phyloP scores from a whole-genome alignment of 2,329 filamentous ascomycete genomes.

The Neofusicoccum ribis region DNA sequence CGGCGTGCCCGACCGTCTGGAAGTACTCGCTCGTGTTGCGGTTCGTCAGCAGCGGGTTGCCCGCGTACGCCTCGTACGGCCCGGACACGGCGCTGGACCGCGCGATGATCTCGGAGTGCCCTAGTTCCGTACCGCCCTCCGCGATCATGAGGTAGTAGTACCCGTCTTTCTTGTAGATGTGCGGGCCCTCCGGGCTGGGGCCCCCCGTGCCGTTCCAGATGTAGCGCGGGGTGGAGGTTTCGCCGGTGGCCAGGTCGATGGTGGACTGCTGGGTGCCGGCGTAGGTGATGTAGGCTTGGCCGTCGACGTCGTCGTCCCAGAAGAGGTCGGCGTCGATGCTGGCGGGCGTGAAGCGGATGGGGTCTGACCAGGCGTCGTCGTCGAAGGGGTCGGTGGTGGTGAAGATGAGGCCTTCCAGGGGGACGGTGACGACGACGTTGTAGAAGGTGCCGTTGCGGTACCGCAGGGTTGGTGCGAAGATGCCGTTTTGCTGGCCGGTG shows the following conservation, averaged over 20 bases:
- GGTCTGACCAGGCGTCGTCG: constrained; percentile 48
- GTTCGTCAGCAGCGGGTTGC: constrained; percentile 30
- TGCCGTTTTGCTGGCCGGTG: constrained; percentile 35
- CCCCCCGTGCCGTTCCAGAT: constrained; percentile 42
- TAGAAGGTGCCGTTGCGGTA: constrained; percentile 41
- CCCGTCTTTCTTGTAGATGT: constrained; percentile 32
- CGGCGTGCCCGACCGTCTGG: constrained; percentile 59
- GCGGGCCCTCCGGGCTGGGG: constrained; percentile 31
- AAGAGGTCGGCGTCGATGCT: constrained; percentile 58
- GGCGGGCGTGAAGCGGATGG: constrained; percentile 49
- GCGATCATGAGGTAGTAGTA: constrained; percentile 33
- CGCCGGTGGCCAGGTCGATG: constrained; percentile 37
- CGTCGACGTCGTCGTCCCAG: constrained; percentile 53
- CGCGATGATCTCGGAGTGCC: constrained; percentile 32
- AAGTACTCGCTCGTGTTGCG: constrained; percentile 34
- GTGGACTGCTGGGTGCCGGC: constrained; percentile 32
- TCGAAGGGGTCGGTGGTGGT: constrained; percentile 46
- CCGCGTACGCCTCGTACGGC: constrained; percentile 26
- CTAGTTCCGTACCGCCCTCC: constrained; percentile 28
- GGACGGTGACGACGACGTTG: constrained; percentile 44
- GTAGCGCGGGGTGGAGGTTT: not conserved
- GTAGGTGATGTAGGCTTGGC: constrained; percentile 22
- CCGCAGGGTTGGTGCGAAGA: constrained; percentile 40
- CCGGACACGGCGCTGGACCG: constrained; percentile 28
- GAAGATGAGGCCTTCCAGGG: constrained; percentile 50